Evolutionary conservation across 106 monocot genomes (phyloP).

Genomic region (Dioscorea zingiberensis): DNA sequence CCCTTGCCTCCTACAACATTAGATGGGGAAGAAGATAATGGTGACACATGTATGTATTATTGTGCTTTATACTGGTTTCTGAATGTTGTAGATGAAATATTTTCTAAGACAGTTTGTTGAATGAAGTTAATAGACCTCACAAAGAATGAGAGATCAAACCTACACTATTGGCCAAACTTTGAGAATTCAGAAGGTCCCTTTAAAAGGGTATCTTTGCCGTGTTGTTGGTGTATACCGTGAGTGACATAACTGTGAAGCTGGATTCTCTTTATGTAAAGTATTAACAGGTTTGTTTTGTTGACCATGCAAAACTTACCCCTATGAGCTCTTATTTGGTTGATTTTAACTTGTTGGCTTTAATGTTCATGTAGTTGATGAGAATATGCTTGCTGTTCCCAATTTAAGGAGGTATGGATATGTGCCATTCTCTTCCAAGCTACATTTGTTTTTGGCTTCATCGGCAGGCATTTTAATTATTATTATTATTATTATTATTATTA

Average conservation of each 20-base stretch:
- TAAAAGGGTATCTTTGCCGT: constrained; percentile 93
- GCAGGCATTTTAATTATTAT: too few species aligned
- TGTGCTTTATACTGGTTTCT: background rate
- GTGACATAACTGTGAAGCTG: constrained; percentile 79
- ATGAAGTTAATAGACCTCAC: constrained; percentile 51
- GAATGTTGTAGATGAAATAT: background rate
- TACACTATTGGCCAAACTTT: constrained; percentile 81
- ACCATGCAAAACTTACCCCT: background rate
- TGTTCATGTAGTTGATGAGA: constrained; percentile 46
- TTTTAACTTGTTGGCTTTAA: background rate
- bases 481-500: too few species aligned
- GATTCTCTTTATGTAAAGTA: constrained; percentile 80
- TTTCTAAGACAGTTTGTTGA: constrained; percentile 7
- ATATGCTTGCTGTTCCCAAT: constrained; percentile 46
- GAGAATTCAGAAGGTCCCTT: constrained; percentile 74
- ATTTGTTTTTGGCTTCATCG: constrained; percentile 4
- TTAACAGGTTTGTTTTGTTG: constrained; percentile 65
- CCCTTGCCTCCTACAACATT: constrained; percentile 17
- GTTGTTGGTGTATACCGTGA: constrained; percentile 65
- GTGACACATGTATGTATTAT: constrained; percentile 28
- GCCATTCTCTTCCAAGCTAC: background rate
- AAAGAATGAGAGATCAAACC: constrained; percentile 23
- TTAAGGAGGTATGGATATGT: constrained; percentile 29
- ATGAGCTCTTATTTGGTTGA: background rate
- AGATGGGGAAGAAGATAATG: constrained; percentile 30